A percentile compares a stretch with the other conserved stretches of the same genome.
These are phyloP conservation scores for Naganishia vaughanmartiniae DNA, from an alignment of 768 basidiomycete species.

Conservation along the genomic window DNA sequence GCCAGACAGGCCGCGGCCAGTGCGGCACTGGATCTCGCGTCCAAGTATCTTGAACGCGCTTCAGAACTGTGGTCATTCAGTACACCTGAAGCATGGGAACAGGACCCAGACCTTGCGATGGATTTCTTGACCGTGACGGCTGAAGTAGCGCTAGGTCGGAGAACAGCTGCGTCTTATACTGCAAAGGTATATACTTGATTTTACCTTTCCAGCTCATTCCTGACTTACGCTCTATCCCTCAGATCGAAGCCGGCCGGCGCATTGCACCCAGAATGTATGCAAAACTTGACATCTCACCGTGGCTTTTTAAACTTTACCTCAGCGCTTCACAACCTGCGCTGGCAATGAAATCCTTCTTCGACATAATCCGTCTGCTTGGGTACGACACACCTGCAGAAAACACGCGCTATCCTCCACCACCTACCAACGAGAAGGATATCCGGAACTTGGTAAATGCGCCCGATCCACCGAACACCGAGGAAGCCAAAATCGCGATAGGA, in stretches of 20 bases:
- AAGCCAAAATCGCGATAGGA: neutral
- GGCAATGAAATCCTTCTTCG: constrained; percentile 17
- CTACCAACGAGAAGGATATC: neutral
- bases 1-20: constrained; percentile 22
- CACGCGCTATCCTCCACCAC: neutral
- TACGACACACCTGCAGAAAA: constrained; percentile 11
- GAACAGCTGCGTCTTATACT: constrained; percentile 15
- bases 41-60: neutral
- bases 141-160: constrained; percentile 21
- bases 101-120: constrained; percentile 18
- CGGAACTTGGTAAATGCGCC: neutral
- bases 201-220: neutral
- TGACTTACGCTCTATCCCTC: neutral
- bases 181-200: neutral
- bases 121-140: constrained; percentile 9
- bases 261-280: neutral
- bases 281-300: constrained; percentile 25
- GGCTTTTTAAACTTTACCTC: constrained; percentile 18
- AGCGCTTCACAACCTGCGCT: constrained; percentile 5
- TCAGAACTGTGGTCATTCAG: neutral
- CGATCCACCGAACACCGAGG: neutral
- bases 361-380: constrained; percentile 12
- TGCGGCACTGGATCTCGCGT: constrained; percentile 25
- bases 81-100: constrained; percentile 6
- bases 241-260: constrained; percentile 11